Evolutionary conservation across 2,329 filamentous ascomycete species (phyloP).

Genomic region (Pseudogymnoascus sp.): DNA sequence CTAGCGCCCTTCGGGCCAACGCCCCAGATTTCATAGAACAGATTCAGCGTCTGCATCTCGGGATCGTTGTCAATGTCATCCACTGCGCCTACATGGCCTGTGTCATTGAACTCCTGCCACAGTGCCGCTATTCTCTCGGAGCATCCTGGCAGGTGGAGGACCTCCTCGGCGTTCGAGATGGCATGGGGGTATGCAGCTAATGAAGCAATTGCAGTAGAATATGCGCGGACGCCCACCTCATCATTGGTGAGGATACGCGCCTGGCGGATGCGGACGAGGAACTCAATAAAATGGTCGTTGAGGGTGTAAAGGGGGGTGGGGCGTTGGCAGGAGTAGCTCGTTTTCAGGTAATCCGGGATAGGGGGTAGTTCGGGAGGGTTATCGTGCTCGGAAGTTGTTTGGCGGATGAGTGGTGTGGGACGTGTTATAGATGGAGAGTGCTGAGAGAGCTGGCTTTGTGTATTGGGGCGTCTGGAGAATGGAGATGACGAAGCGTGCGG

Average conservation of each 20-base stretch:
- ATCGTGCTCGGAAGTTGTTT: conserved; percentile 76
- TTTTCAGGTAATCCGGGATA: conserved; percentile 58
- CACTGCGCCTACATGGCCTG: conserved; percentile 56
- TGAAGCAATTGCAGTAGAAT: conserved; percentile 77
- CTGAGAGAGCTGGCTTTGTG: not conserved
- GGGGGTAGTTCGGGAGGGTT: conserved; percentile 48
- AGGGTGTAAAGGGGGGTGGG: conserved; percentile 61
- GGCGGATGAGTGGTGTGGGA: conserved; percentile 45
- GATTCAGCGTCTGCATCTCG: conserved; percentile 54
- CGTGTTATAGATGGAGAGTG: conserved; percentile 26
- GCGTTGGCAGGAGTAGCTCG: conserved; percentile 73
- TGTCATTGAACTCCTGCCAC: conserved; percentile 64
- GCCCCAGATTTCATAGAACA: conserved; percentile 87
- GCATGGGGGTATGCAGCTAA: conserved; percentile 67
- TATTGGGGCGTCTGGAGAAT: not conserved
- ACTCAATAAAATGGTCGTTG: conserved; percentile 67
- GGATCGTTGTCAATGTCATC: conserved; percentile 56
- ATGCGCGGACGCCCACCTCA: conserved; percentile 73
- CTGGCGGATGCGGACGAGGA: conserved; percentile 67
- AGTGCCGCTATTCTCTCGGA: conserved; percentile 70
- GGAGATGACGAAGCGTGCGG: not conserved
- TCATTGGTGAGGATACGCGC: conserved; percentile 66
- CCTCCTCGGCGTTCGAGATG: conserved; percentile 31
- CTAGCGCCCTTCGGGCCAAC: conserved; percentile 75
- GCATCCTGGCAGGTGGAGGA: conserved; percentile 63